phyloP scores from a whole-genome alignment of 2,329 filamentous ascomycete species.

The Huntiella bhutanensis region DNA sequence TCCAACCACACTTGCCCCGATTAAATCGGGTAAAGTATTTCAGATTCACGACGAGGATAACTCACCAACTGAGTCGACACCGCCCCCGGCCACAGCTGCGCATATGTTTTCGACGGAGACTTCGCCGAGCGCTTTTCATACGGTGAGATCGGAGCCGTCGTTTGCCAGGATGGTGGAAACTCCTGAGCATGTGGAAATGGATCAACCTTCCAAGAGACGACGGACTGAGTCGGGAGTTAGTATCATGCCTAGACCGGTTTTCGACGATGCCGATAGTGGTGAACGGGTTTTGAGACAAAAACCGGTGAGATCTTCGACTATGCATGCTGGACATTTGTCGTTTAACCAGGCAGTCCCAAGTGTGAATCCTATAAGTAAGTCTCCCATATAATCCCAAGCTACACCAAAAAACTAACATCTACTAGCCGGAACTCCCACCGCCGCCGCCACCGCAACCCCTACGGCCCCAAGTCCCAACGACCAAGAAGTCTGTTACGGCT shows the following conservation, averaged over 20 bases:
- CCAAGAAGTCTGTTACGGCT: conserved; percentile 66
- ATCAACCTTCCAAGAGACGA: conserved; percentile 9
- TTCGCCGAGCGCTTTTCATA: conserved; percentile 3
- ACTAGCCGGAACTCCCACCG: too few relatives aligned
- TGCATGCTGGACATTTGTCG: neutral
- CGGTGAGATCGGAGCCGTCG: conserved; percentile 10
- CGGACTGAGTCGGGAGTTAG: conserved; percentile 6
- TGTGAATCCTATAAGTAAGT: too few relatives aligned
- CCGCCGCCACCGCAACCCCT: too few relatives aligned
- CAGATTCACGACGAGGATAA: conserved; percentile 11
- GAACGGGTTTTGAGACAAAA: neutral
- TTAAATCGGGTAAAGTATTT: conserved; percentile 9
- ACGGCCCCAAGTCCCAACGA: conserved; percentile 36
- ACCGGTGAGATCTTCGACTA: neutral
- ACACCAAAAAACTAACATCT: too few relatives aligned
- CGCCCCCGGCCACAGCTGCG: conserved; percentile 4
- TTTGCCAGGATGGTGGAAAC: conserved; percentile 6
- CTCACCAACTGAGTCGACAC: conserved; percentile 8
- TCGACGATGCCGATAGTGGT: neutral
- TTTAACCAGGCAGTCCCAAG: too few relatives aligned
- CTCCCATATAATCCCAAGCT: too few relatives aligned
- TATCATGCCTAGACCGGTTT: conserved; percentile 2
- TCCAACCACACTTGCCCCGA: conserved; percentile 6
- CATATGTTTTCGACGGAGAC: conserved; percentile 2
- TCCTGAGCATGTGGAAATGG: conserved; percentile 5